These are phyloP conservation scores for Xylaria acuta DNA, from an alignment of 495 filamentous ascomycete genomes.

Conservation along the genomic window DNA sequence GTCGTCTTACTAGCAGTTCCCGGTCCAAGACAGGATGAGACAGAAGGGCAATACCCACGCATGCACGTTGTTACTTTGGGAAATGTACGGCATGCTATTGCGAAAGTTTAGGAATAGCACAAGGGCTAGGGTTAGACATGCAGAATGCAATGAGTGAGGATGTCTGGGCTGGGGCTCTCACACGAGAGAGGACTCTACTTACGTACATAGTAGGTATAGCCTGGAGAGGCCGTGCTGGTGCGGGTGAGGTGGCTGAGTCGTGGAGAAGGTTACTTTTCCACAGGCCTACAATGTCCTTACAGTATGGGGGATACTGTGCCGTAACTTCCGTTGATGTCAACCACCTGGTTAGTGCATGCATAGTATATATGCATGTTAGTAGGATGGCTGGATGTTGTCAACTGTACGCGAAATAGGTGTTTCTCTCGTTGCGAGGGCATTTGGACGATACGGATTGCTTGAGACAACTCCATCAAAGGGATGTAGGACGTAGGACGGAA, in stretches of 20 bases:
- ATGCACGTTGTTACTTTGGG: background rate
- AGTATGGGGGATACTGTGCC: slow-evolving; percentile 7
- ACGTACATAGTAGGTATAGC: too few species aligned
- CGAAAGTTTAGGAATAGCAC: background rate
- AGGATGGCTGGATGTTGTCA: background rate
- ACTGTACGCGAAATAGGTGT: background rate
- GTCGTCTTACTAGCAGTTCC: slow-evolving; percentile 5
- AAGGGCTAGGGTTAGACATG: slow-evolving; percentile 4
- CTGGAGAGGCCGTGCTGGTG: slow-evolving; percentile 17
- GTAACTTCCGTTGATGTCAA: background rate
- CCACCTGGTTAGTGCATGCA: slow-evolving; percentile 4
- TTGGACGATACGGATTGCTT: background rate
- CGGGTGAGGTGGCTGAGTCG: slow-evolving; percentile 25
- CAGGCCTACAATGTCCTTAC: background rate
- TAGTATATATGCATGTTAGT: slow-evolving; percentile 1
- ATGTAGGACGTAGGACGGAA: background rate
- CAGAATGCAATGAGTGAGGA: background rate
- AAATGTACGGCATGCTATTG: background rate
- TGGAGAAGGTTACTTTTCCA: slow-evolving; percentile 15
- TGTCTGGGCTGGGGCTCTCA: slow-evolving; percentile 7
- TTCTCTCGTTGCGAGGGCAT: background rate
- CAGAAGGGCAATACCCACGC: background rate
- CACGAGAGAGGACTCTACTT: background rate
- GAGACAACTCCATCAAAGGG: background rate
- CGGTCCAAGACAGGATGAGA: background rate